Percentiles rank a stretch among this genome's conserved stretches.
phyloP scores from a whole-genome alignment of 352 stramenopile genomes.

The Phytophthora agathidicida region DNA sequence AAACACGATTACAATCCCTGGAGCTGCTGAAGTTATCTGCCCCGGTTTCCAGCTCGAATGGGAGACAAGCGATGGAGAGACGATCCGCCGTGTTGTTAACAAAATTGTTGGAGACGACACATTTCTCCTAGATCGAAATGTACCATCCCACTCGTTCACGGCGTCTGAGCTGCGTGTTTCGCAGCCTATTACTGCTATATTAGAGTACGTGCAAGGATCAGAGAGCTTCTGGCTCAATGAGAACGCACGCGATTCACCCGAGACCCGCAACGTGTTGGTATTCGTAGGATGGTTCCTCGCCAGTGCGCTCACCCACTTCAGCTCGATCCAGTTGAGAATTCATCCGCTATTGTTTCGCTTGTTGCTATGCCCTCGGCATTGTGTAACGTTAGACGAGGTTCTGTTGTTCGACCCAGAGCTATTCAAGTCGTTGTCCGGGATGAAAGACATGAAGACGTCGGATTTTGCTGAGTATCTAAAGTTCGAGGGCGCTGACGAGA shows the following conservation, averaged over 20 bases:
- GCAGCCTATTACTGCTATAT: conserved; percentile 41
- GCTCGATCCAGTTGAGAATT: conserved; percentile 41
- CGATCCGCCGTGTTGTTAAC: conserved; percentile 56
- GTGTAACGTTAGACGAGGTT: conserved; percentile 54
- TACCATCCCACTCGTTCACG: conserved; percentile 42
- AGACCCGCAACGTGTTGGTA: conserved; percentile 39
- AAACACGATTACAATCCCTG: conserved; percentile 54
- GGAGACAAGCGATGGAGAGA: conserved; percentile 26
- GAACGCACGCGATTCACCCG: conserved; percentile 33
- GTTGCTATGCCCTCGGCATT: conserved; percentile 39
- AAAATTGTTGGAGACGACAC: conserved; percentile 40
- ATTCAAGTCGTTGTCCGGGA: conserved; percentile 47
- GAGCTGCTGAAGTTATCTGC: conserved; percentile 17
- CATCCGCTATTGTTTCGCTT: conserved; percentile 61
- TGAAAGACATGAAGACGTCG: conserved; percentile 50
- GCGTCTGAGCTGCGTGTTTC: conserved; percentile 47
- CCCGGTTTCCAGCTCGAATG: conserved; percentile 49
- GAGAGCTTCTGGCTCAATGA: conserved; percentile 74
- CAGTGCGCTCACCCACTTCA: conserved; percentile 53
- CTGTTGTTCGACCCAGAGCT: conserved; percentile 48
- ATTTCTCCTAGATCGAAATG: conserved; percentile 56
- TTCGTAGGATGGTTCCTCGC: conserved; percentile 77
- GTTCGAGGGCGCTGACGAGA: conserved; percentile 50
- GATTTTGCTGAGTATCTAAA: conserved; percentile 64
- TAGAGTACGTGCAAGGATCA: conserved; percentile 65